Conservation (phyloP, 805 yeast genomes). For the Pichia rugopelliculosa region DNA sequence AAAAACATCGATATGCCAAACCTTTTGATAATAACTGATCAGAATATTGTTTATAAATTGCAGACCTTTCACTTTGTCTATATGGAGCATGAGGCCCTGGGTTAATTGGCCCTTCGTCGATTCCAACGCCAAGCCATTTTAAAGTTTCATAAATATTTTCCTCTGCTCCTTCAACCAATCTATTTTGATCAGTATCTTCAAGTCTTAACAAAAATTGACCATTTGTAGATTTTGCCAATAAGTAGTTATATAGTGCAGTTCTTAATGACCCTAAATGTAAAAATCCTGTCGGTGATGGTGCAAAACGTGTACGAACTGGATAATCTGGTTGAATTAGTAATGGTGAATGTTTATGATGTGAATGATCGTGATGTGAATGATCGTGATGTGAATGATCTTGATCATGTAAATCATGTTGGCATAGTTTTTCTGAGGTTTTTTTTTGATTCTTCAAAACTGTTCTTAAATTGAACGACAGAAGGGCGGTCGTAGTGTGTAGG, state of each 20-base stretch:
- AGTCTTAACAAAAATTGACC: conserved; percentile 78
- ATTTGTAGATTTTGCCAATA: conserved; percentile 68
- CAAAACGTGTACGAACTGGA: conserved; percentile 85
- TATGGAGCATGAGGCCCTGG: conserved; percentile 81
- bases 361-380: conserved; percentile 3
- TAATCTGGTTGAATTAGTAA: conserved; percentile 26
- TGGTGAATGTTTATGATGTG: conserved; percentile 9
- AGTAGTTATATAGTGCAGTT: conserved; percentile 85
- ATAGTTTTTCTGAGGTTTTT: not conserved
- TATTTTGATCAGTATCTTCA: conserved; percentile 87
- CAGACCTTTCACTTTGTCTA: conserved; percentile 73
- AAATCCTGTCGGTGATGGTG: conserved; percentile 96
- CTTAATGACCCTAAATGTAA: conserved; percentile 90
- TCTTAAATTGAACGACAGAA: conserved; percentile 1
- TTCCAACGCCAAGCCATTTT: conserved; percentile 63
- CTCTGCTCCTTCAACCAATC: conserved; percentile 80
- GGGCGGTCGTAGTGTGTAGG: not conserved
- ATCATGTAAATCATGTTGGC: not conserved
- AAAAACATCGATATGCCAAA: conserved; percentile 79
- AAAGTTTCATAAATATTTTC: conserved; percentile 67
- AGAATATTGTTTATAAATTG: conserved; percentile 57
- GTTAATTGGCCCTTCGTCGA: conserved; percentile 81
- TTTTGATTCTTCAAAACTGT: not conserved
- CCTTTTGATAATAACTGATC: conserved; percentile 53
- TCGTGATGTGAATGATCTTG: not conserved